Evolutionary conservation across 306 rosid genomes (phyloP), one percentile per base, ranked within the genome.

Genomic region (Casuarina glauca): DNA sequence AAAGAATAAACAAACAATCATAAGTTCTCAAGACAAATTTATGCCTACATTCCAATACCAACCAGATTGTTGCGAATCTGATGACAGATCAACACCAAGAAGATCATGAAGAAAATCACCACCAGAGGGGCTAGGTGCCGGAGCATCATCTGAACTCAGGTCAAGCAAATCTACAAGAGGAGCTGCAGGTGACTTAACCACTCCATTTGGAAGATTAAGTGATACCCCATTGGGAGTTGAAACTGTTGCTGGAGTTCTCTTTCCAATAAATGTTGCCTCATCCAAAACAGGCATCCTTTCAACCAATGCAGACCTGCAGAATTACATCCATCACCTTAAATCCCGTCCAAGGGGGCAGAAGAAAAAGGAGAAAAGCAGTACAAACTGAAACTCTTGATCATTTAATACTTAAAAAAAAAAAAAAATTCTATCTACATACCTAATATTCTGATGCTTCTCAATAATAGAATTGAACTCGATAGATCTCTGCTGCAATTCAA

Each of bases 401-500:
- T 54, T 67, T 48, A 70, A 41, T 70, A 54, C 73, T 44, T 48
- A 39, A 72, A 78, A 35, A 75, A 68, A 74, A 74, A 35, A 51
- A 45, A 58, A 80, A 49, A 20, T 20, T 71, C 32, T 26, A 26
- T 26, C 32, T 1, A 75, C 42, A 79, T 81, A 93, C 99, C 97
- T 91, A 76, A 95, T 95, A 85, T 88, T 89, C 72, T 86, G 94
- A 87, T 95, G 97, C 85, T 89, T 91, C 45, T 83, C 80, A 77
- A 93, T 84, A 72, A 95, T 74, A 39, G 92, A 86, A 81, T 91
- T 89, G 86, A 95, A 89, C 78, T 95, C 99, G 9, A 88, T 87
- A 85, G 98, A 91, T 88, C 99, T 93, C 85, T 95, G 99, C 97
- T 95, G 99, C 94, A 93, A 87, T 84, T 95, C 98, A 80, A 95